Evolutionary conservation across 805 yeast genomes (phyloP).

Genomic region (Ogataea zsoltii): DNA sequence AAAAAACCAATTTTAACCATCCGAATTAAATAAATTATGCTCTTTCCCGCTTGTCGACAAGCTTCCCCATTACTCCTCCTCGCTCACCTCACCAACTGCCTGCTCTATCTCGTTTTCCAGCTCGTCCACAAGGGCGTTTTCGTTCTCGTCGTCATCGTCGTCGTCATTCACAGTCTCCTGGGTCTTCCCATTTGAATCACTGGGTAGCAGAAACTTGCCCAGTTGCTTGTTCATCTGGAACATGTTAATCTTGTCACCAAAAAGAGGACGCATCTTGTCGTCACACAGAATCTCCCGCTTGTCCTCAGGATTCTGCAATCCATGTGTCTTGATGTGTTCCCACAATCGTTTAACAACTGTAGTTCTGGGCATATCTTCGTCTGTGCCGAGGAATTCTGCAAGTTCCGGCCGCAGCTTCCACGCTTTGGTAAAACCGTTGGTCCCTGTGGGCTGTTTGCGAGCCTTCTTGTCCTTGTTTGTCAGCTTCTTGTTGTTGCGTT

Average conservation of each 20-base stretch:
- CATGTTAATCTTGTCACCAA: constrained; percentile 60
- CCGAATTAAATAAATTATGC: neutral
- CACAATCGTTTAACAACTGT: constrained; percentile 70
- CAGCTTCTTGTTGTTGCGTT: constrained; percentile 6
- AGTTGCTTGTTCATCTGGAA: constrained; percentile 60
- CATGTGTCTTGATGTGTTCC: constrained; percentile 64
- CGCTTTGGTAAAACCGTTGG: constrained; percentile 42
- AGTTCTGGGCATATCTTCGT: constrained; percentile 54
- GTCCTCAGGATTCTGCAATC: constrained; percentile 68
- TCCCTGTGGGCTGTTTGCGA: constrained; percentile 33
- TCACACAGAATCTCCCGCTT: constrained; percentile 66
- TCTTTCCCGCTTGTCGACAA: too few species aligned
- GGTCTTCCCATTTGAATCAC: constrained; percentile 4
- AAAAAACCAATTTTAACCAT: neutral
- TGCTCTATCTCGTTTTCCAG: constrained; percentile 3
- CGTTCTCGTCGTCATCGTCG: constrained; percentile 6
- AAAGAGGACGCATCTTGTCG: constrained; percentile 52
- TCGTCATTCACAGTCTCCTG: constrained; percentile 3
- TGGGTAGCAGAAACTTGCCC: constrained; percentile 48
- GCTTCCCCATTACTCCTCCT: constrained; percentile 9
- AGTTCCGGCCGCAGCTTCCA: constrained; percentile 52
- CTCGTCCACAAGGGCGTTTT: constrained; percentile 5
- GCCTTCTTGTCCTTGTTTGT: constrained; percentile 9
- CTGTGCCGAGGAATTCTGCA: constrained; percentile 46
- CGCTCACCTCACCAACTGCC: constrained; percentile 10